Conservation (phyloP, 1,139 yeast genomes). For the Blastobotrys elegans region DNA sequence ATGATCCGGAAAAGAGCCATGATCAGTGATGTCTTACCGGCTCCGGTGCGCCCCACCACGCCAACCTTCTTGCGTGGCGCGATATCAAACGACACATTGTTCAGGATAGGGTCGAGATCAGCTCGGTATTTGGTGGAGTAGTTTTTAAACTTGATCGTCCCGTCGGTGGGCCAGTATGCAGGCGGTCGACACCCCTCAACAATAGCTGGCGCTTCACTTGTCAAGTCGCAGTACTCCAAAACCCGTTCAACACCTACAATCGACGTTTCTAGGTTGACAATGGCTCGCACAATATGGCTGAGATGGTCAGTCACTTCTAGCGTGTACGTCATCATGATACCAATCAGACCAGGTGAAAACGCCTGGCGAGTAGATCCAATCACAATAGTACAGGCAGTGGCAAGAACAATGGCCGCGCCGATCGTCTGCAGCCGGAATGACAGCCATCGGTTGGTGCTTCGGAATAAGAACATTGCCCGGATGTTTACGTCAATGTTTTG, state of each 20-base stretch:
- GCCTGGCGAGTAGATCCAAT: constrained; percentile 50
- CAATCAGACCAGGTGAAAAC: constrained; percentile 63
- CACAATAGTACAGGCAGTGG: constrained; percentile 46
- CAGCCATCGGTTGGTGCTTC: constrained; percentile 57
- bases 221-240: constrained; percentile 61
- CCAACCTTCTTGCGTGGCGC: constrained; percentile 66
- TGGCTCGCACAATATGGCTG: constrained; percentile 55
- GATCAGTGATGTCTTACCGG: constrained; percentile 73
- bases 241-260: constrained; percentile 75
- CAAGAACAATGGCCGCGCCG: constrained; percentile 58
- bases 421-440: constrained; percentile 62
- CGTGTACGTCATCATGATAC: constrained; percentile 69
- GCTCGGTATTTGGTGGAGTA: constrained; percentile 62
- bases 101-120: constrained; percentile 50
- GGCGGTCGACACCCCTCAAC: constrained; percentile 40
- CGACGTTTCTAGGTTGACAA: constrained; percentile 71
- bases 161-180: constrained; percentile 56
- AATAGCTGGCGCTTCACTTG: constrained; percentile 50
- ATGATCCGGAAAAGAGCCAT: constrained; percentile 69
- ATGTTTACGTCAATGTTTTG: constrained; percentile 60
- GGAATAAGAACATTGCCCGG: constrained; percentile 47
- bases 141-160: constrained; percentile 50
- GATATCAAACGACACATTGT: constrained; percentile 47
- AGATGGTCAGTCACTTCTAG: constrained; percentile 57
- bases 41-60: constrained; percentile 82